Base-by-base conservation (phyloP, 2,329 filamentous ascomycete species). In the Cladorrhinum sp. region DNA sequence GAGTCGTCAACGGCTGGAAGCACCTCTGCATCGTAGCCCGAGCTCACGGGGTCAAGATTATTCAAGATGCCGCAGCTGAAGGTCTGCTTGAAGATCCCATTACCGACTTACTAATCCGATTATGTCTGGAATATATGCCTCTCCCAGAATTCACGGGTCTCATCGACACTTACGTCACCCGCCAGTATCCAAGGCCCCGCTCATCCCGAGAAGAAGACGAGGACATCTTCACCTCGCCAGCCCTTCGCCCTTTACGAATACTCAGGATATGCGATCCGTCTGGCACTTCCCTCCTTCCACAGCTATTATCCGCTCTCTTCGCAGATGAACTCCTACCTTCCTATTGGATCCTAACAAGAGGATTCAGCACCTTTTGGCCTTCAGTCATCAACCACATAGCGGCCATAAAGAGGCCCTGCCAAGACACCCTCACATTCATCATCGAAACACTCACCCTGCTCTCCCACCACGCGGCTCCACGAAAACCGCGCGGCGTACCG, bases 21-120 rank as follows among this genome's bases (percentile, higher is more conserved):
- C 75, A 79, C 61, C 73, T 84, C 1, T 73, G 76, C 53, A 67
- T 69, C 2, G 72, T 82, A 10, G 76, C 80, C 14, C 74, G 80
- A 49, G 75, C 79, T 16, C 80, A 84, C 61, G 79, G 77, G 7
- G 62, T 82, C 16, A 67, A 74, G 28, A 73, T 80, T 2, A 63
- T 84, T 24, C 71, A 68, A 57, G 72, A 76, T 20, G 80, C 77
- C 2, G 76, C 80, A 14, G 55, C 61, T 0, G 76, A 79, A 20
- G 76, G 76, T 0, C 66, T 83, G 8, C 66, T 83, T 6, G 73
- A 76, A 24, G 67, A 73, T 12, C 66, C 71, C 9, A 79, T 81
- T 60, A 71, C 75, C 6, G 70, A 72, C 53, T 58, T 77, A 4
- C 66, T 83, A 5, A 68, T 80, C 28, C 72, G 74, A 18, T 70